Evolutionary conservation across 148 eudicot genomes (phyloP), one percentile per base, ranked within the genome.

Genomic region (Nepenthes mirabilis): DNA sequence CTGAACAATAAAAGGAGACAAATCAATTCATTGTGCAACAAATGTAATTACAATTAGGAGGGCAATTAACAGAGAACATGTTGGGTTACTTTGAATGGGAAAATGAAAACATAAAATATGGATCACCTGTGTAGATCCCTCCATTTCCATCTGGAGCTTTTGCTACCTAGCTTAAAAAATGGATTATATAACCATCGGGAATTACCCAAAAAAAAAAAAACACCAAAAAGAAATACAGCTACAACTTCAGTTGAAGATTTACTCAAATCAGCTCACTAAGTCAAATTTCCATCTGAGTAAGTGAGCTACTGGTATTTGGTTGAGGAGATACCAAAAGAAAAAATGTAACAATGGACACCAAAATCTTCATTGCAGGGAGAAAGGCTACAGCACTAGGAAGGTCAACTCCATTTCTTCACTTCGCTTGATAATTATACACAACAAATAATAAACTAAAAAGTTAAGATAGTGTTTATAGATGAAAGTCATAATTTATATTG

Each of bases 91-190:
- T 11, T 61, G 33, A n/a, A 45, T 34, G 14, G 55, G 55, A 10
- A 34, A 61, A 32, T 13, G 14, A 49, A n/a, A n/a, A 12, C 8
- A 47, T 14, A 54, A 14, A 37, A 2, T 9, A 43, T 37, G 13
- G 36, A 14, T 43, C 66, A 93, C 98, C 98, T 66, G 89, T 68
- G 77, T 83, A 93, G 58, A 93, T 91, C 79, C 99, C 99, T 79
- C 99, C 99, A 75, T 93, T 93, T 55, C 99, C 99, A 81, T 93
- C 99, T 37, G 99, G 99, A 65, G 99, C 80, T 78, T 78, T 86
- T 45, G 99, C 99, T 58, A 93, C 85, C 97, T 93, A 81, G 77
- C 62, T 55, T 72, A 47, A n/a, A 62, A 67, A 66, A 45, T 9
- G 56, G 37, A 62, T 69, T 33, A 48, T 13, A 23, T 52, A 52